Base-by-base conservation (phyloP, 768 basidiomycete genomes). In the Aureoboletus auriporus region DNA sequence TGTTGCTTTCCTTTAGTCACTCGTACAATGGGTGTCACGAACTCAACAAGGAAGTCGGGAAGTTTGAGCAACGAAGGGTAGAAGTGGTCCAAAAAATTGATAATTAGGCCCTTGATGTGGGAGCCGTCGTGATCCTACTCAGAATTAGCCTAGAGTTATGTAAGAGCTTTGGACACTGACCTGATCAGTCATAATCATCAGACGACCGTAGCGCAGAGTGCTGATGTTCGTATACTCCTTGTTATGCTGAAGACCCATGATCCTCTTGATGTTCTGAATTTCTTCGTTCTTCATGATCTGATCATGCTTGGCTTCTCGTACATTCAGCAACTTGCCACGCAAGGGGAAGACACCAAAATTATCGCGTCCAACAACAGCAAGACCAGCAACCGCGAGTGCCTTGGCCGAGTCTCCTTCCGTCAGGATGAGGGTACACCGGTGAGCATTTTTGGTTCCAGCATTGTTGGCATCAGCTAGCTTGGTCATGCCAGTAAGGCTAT, bases 131-230 rank as follows among this genome's bases (percentile, higher is more conserved):
- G 93, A 81, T 99, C 96, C 93, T 96, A 62, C 4, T 39, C 5
- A 37, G 27, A n/a, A 48, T 8, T 39, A 42, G 30, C 13, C 13
- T 23, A 39, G 35, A 28, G 20, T 38, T 34, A 36, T 4, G 23
- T 16, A 43, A 35, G n/a, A 44, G 5, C 42, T 27, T 5, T 8
- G 9, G 10, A 44, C n/a, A 8, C 53, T 41, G 45, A 92, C 93
- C 81, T 97, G 95, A 85, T 99, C 96, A 5, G 96, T 92, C 96
- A 99, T 99, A 58, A 99, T 91, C 96, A 99, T 99, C 42, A 99
- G 65, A 43, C 85, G 83, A 1, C 96, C 96, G 60, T 99, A 99
- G 26, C 96, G 83, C 59, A 99, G 69, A 55, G 78, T 84, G 31
- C 63, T 64, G 13, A 79, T 70, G 43, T 75, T 78, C 34, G 71